Evolutionary conservation across 768 basidiomycete species (phyloP), one percentile per base, ranked within the genome.

Genomic region (Leccinum rimulosum): DNA sequence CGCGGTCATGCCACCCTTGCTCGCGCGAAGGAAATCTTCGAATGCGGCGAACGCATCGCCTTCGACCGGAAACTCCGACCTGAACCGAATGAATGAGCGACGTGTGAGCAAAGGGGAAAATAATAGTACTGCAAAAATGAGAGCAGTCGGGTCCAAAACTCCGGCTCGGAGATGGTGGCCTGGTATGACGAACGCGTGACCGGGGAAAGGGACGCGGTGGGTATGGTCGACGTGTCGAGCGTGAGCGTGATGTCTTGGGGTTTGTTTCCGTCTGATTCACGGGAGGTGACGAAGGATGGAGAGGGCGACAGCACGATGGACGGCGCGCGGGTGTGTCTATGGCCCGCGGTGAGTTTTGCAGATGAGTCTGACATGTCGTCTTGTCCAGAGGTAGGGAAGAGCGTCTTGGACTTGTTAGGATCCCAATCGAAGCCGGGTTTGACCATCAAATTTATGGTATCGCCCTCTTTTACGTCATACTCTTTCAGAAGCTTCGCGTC

Each of bases 401-500:
- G 43, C n/a, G 43, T 8, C 19, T 45, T 66, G 0, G 76, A 65
- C 61, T 76, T 74, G 25, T 82, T 65, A 19, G 85, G 81, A 64
- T 88, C 81, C 87, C 86, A 84, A 36, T 84, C 77, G 59, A 82
- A 79, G 27, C 88, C 85, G 3, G 93, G 82, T 69, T 95, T 96
- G 71, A 95, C 75, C 79, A 95, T 88, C 49, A 99, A 78, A 72
- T 89, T 96, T 66, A 98, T 77, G 11, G 85, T 88, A 64, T 91
- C 87, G 11, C 88, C 90, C 69, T 88, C 84, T 66, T 86, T 84
- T 68, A 95, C 80, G 68, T 77, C 83, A 78, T 98, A 99, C 72
- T 98, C 97, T 69, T 89, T 89, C 43, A 98, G 76, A 10, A 99
- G 83, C 70, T 95, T 96, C 27, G 76, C 77, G 77, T 98, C 96